Conservation (phyloP, 2,329 filamentous ascomycete genomes). For the Biscogniauxia marginata region DNA sequence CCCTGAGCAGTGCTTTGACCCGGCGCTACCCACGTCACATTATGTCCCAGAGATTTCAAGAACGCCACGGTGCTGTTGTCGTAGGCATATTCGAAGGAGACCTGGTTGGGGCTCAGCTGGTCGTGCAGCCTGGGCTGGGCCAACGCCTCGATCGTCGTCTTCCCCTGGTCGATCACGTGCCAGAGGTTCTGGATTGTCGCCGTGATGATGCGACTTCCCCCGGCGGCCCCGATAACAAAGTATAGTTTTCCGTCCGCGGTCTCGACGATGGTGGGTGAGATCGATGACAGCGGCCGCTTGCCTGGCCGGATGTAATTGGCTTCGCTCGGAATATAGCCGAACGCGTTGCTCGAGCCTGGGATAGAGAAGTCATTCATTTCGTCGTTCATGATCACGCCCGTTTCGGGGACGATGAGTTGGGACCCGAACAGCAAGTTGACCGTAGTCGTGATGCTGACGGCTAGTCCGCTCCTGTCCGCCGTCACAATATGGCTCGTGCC, state of each 20-base stretch:
- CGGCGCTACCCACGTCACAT: constrained; percentile 68
- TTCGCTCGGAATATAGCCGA: constrained; percentile 73
- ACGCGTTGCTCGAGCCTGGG: constrained; percentile 67
- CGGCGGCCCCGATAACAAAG: constrained; percentile 73
- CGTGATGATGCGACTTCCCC: constrained; percentile 82
- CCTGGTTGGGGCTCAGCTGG: constrained; percentile 70
- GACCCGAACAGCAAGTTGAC: constrained; percentile 80
- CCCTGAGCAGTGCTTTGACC: constrained; percentile 72
- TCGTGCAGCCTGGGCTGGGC: constrained; percentile 74
- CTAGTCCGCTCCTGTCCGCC: constrained; percentile 67
- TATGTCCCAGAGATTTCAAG: constrained; percentile 67
- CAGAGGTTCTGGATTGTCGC: constrained; percentile 76
- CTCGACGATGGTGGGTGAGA: constrained; percentile 75
- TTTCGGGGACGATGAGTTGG: constrained; percentile 74
- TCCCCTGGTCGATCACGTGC: constrained; percentile 66
- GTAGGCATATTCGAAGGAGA: constrained; percentile 70
- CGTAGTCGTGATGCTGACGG: constrained; percentile 76
- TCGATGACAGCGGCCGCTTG: constrained; percentile 77
- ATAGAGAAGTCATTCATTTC: constrained; percentile 75
- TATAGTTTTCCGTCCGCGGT: constrained; percentile 66
- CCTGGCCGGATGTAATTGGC: constrained; percentile 74
- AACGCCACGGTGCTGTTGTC: constrained; percentile 68
- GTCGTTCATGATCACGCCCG: constrained; percentile 70
- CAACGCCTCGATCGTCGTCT: constrained; percentile 63
- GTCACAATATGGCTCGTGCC: constrained; percentile 68